These are phyloP conservation scores for Macrolepiota fuliginosa DNA, from an alignment of 768 basidiomycete species.

Conservation along the genomic window DNA sequence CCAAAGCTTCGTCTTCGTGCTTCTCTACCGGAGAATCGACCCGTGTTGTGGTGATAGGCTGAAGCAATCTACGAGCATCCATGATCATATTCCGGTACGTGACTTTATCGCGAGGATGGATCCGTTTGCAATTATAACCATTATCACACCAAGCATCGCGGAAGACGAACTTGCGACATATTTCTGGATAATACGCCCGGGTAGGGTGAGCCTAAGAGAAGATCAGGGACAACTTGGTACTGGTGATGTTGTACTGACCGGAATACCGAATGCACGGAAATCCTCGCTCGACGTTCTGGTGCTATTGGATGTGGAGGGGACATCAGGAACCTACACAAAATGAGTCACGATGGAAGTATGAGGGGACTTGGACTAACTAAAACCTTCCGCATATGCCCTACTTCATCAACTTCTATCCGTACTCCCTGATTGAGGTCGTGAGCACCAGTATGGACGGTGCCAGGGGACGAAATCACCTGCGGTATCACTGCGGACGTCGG, in stretches of 20 bases:
- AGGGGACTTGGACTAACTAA: neutral
- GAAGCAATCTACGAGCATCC: neutral
- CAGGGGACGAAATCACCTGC: neutral
- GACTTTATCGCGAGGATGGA: constrained; percentile 27
- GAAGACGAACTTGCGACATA: constrained; percentile 31
- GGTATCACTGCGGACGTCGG: neutral
- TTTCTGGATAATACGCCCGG: constrained; percentile 20
- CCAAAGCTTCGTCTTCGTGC: neutral
- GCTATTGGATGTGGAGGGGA: neutral
- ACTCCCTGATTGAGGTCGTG: neutral
- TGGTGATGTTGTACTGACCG: constrained; percentile 13
- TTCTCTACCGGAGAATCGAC: neutral
- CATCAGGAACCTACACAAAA: neutral
- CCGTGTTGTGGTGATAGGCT: neutral
- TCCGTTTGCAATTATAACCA: constrained; percentile 21
- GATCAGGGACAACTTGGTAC: neutral
- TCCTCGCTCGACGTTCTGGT: no score
- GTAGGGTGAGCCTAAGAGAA: constrained; percentile 28
- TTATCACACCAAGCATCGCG: constrained; percentile 17
- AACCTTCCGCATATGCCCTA: neutral
- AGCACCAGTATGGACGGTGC: neutral
- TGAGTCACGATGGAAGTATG: neutral
- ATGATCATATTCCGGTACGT: constrained; percentile 14
- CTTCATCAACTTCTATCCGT: neutral
- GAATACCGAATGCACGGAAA: constrained; percentile 24